These are phyloP conservation scores for Fusarium mundagurra DNA, from an alignment of 2,329 filamentous ascomycete genomes.

Conservation along the genomic window DNA sequence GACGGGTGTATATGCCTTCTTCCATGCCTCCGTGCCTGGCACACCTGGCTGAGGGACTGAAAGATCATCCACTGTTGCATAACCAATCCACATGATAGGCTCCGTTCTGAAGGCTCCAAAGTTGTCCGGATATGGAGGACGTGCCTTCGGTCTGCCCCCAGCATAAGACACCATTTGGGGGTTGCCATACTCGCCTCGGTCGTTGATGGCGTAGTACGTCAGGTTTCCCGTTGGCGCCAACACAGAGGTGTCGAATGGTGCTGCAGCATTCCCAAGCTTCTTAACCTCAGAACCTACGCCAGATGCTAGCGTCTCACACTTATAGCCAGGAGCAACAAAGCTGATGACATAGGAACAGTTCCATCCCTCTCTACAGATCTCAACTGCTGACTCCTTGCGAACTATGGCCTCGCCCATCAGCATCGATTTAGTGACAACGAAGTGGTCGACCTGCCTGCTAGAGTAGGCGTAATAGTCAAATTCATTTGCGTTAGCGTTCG, in stretches of 20 bases:
- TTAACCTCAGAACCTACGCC: neutral
- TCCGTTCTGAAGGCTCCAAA: constrained; percentile 5
- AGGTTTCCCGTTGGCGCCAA: neutral
- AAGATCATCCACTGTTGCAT: neutral
- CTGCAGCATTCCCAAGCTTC: neutral
- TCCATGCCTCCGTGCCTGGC: fast-evolving
- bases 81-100: constrained; percentile 28
- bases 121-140: neutral
- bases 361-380: neutral
- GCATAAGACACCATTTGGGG: fast-evolving
- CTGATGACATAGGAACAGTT: constrained; percentile 7
- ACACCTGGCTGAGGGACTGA: fast-evolving
- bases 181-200: fast-evolving
- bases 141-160: fast-evolving
- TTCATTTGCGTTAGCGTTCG: fast-evolving
- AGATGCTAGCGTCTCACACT: neutral
- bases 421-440: neutral
- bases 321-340: constrained; percentile 17
- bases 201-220: neutral
- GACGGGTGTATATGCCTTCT: fast-evolving
- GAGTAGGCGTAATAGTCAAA: neutral
- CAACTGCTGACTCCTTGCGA: neutral
- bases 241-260: neutral
- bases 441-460: neutral
- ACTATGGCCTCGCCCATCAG: fast-evolving